Base-by-base conservation (phyloP, 345 rosid species). In the Syzygium oleosum region DNA sequence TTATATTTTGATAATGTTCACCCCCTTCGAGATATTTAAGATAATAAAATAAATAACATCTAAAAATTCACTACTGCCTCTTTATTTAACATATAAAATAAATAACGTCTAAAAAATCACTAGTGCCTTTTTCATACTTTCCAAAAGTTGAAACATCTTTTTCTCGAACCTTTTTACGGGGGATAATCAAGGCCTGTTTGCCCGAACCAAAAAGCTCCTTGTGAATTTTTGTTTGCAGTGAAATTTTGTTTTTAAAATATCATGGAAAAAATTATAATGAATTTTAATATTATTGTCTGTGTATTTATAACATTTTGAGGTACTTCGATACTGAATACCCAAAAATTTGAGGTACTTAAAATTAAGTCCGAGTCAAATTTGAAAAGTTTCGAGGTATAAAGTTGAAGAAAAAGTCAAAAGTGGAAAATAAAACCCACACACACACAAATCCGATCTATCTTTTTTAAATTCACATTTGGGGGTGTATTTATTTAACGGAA, bases 151-250 rank as follows among this genome's bases (percentile, higher is more conserved):
- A 52, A 61, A 61, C 9, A 2, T 1, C 38, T 14, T 61, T 7
- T 61, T 61, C 34, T 0, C 38, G 3, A 13, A 61, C 73, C 7
- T 61, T 27, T 29, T 12, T 3, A 0, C 34, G 0, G 1, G 73
- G 34, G 73, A 61, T 61, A n/a, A 61, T 61, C 34, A 6, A 0
- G 15, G 19, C 19, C 5, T 13, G 8, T n/a, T n/a, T 17, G n/a
- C 0, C 73, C 9, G 4, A 27, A 6, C 73, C 38, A n/a, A 61
- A 61, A n/a, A 61, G 73, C 73, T 61, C 5, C 1, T 61, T 14
- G 38, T 14, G 73, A n/a, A 29, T n/a, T 61, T 61, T 61, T 13
- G 34, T 61, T 61, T n/a, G n/a, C 12, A 61, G 34, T 61, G 73
- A 61, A 61, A 61, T 43, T 43, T 43, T 43, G 46, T 43, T 43